Evolutionary conservation across 306 rosid species (phyloP).

Genomic region (Fagus sylvatica): DNA sequence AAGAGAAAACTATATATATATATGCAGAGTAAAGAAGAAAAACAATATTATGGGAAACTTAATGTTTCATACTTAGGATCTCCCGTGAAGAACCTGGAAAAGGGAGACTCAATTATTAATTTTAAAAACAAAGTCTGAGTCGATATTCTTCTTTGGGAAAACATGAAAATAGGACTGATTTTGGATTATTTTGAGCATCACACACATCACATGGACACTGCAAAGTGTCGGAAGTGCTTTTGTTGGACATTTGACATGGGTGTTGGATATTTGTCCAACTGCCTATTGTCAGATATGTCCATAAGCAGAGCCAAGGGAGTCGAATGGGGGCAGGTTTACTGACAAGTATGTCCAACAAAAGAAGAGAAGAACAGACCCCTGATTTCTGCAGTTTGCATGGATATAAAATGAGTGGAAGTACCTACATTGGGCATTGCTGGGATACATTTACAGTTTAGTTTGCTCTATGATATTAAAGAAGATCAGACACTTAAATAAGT

Average conservation of each 20-base stretch:
- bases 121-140: too few relatives aligned
- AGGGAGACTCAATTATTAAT: neutral
- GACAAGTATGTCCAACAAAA: too few relatives aligned
- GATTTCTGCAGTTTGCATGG: too few relatives aligned
- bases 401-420: too few relatives aligned
- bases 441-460: too few relatives aligned
- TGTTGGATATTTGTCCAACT: neutral
- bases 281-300: too few relatives aligned
- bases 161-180: neutral
- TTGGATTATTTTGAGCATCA: neutral
- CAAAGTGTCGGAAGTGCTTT: neutral
- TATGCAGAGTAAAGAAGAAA: too few relatives aligned
- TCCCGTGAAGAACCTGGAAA: neutral
- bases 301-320: neutral
- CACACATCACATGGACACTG: neutral
- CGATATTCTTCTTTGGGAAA: neutral
- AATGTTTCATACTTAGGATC: neutral
- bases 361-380: too few relatives aligned
- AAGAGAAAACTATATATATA: neutral
- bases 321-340: too few relatives aligned
- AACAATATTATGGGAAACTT: neutral
- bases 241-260: neutral
- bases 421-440: too few relatives aligned
- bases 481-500: neutral
- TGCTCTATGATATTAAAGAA: too few relatives aligned